These are phyloP conservation scores for Myrmaecium sp. DNA, from an alignment of 2,329 filamentous ascomycete species.

Conservation along the genomic window DNA sequence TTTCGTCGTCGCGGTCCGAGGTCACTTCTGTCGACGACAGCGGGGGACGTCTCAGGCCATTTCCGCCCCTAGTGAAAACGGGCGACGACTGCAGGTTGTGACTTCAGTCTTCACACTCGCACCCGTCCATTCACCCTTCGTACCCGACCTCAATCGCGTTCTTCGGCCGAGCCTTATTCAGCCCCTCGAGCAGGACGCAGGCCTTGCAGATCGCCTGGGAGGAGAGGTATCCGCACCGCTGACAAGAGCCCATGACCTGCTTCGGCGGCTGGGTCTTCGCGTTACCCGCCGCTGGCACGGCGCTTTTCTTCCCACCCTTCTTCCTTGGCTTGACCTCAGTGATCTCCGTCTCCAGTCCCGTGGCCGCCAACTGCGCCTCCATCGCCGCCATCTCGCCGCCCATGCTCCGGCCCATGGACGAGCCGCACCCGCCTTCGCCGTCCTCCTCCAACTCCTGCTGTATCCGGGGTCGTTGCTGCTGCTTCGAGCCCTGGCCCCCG, in stretches of 20 bases:
- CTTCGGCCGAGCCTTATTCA: constrained; percentile 56
- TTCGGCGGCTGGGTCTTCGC: constrained; percentile 26
- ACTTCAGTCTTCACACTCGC: too few species aligned
- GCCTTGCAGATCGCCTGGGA: constrained; percentile 91
- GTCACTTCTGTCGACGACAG: too few species aligned
- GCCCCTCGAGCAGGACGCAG: constrained; percentile 69
- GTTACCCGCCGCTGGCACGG: constrained; percentile 7
- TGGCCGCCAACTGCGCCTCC: constrained; percentile 35
- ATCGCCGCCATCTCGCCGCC: constrained; percentile 38
- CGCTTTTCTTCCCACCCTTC: constrained; percentile 7
- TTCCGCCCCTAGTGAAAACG: too few species aligned
- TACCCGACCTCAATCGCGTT: constrained; percentile 15
- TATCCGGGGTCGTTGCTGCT: constrained; percentile 69
- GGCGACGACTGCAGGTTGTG: too few species aligned
- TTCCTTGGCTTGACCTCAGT: constrained; percentile 7
- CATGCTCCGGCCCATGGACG: constrained; percentile 3
- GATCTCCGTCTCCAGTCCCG: constrained; percentile 17
- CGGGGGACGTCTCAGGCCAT: too few species aligned
- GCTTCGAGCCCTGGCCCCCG: constrained; percentile 60
- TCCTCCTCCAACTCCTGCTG: constrained; percentile 48
- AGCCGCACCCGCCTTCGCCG: constrained; percentile 50
- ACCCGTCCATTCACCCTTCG: too few species aligned
- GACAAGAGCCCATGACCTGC: constrained; percentile 68
- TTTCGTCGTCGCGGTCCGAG: too few species aligned
- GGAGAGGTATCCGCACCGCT: constrained; percentile 84